Evolutionary conservation across 805 yeast genomes (phyloP).

Genomic region (Nakazawaea wickerhamii): DNA sequence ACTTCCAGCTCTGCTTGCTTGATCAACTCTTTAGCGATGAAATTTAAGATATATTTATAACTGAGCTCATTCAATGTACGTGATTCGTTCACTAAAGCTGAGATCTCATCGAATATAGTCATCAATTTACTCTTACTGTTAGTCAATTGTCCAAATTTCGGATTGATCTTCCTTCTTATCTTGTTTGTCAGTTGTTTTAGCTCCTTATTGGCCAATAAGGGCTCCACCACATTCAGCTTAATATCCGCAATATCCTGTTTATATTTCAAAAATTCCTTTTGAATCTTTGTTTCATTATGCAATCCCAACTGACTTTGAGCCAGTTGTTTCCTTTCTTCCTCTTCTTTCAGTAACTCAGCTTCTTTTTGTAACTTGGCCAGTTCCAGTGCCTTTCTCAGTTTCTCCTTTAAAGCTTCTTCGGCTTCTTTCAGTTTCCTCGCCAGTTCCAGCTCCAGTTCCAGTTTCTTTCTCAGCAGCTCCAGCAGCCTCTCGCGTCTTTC

Average conservation of each 20-base stretch:
- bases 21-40: conserved; percentile 78
- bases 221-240: conserved; percentile 52
- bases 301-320: conserved; percentile 24
- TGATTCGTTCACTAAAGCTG: conserved; percentile 43
- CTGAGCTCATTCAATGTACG: conserved; percentile 41
- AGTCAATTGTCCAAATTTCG: conserved; percentile 89
- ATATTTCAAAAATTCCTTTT: conserved; percentile 39
- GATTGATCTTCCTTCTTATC: conserved; percentile 74
- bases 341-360: conserved; percentile 21
- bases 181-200: conserved; percentile 50
- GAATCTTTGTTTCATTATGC: conserved; percentile 33
- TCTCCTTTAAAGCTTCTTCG: conserved; percentile 11
- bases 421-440: conserved; percentile 15
- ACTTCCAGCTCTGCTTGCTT: conserved; percentile 93
- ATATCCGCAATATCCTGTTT: conserved; percentile 50
- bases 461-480: conserved; percentile 22
- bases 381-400: conserved; percentile 17
- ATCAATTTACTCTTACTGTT: conserved; percentile 57
- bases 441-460: conserved; percentile 18
- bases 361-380: conserved; percentile 19
- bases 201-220: conserved; percentile 36
- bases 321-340: conserved; percentile 10
- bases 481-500: conserved; percentile 18
- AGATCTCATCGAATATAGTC: conserved; percentile 45
- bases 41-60: conserved; percentile 71